These are phyloP conservation scores for Alternaria sp. DNA, from an alignment of 2,329 filamentous ascomycete genomes.

Conservation along the genomic window DNA sequence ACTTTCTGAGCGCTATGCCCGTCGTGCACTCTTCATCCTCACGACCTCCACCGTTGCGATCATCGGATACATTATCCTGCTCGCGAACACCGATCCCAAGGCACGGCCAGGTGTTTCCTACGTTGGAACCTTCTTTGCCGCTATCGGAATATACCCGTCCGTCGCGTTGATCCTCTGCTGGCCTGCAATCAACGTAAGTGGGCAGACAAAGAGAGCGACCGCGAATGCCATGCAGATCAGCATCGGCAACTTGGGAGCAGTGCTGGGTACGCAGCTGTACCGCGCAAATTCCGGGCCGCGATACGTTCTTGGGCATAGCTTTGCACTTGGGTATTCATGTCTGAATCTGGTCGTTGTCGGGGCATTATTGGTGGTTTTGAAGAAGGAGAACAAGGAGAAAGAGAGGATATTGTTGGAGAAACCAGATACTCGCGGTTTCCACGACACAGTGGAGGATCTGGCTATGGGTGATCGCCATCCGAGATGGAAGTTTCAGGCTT, in stretches of 20 bases:
- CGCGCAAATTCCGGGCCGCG: conserved; percentile 45
- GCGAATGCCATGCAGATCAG: conserved; percentile 61
- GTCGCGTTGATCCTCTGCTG: conserved; percentile 56
- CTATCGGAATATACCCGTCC: conserved; percentile 51
- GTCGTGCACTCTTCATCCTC: conserved; percentile 50
- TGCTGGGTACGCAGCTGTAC: conserved; percentile 51
- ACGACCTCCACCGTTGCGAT: conserved; percentile 42
- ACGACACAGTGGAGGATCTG: conserved; percentile 44
- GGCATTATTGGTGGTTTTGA: conserved; percentile 41
- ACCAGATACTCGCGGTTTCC: conserved; percentile 40
- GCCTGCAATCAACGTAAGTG: conserved; percentile 63
- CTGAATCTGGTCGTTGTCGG: conserved; percentile 46
- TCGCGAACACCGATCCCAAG: conserved; percentile 44
- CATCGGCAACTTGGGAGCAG: conserved; percentile 59
- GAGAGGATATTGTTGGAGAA: conserved; percentile 31
- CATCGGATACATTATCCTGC: conserved; percentile 52
- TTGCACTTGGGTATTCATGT: conserved; percentile 47
- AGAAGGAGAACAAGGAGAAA: conserved; percentile 45
- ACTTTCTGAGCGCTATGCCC: conserved; percentile 42
- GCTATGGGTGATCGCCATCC: conserved; percentile 47
- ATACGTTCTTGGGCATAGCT: conserved; percentile 48
- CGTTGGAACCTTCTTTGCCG: conserved; percentile 50
- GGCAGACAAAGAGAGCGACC: conserved; percentile 63
- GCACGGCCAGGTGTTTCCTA: conserved; percentile 50
- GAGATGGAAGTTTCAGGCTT: conserved; percentile 46